These are phyloP conservation scores for Cercospora citrullina DNA, from an alignment of 2,329 filamentous ascomycete genomes.

Conservation along the genomic window DNA sequence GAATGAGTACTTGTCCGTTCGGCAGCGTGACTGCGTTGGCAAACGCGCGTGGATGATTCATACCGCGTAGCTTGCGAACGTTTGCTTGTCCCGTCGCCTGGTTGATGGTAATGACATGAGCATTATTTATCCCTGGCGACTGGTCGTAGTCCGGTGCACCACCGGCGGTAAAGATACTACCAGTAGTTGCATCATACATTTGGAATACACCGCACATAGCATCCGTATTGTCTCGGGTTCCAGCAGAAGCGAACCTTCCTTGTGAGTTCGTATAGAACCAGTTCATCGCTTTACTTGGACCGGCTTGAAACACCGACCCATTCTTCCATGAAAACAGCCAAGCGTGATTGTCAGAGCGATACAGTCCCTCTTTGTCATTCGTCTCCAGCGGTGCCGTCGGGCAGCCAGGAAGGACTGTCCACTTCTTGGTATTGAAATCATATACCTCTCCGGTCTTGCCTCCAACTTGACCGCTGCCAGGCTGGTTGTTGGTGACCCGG, in stretches of 20 bases:
- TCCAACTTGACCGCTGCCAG: background rate
- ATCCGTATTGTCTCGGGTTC: background rate
- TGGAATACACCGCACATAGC: background rate
- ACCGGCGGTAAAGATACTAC: background rate
- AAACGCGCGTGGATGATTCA: background rate
- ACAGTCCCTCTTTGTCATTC: background rate
- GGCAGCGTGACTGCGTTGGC: background rate
- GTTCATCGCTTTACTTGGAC: background rate
- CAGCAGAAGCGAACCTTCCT: background rate
- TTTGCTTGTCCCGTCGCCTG: background rate
- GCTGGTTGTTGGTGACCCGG: background rate
- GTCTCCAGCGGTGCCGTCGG: background rate
- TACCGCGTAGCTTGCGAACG: background rate
- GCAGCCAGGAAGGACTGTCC: background rate
- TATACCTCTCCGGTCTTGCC: background rate
- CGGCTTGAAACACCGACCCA: background rate
- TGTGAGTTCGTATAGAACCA: background rate
- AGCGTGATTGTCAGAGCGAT: background rate
- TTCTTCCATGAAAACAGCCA: background rate
- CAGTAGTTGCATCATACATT: background rate
- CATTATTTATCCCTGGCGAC: background rate
- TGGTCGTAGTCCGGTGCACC: background rate
- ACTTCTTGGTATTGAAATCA: background rate
- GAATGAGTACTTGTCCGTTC: background rate
- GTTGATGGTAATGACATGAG: background rate